These are phyloP conservation scores for Cutaneotrichosporon arboriforme DNA, from an alignment of 1,284 basidiomycete species.

Conservation along the genomic window DNA sequence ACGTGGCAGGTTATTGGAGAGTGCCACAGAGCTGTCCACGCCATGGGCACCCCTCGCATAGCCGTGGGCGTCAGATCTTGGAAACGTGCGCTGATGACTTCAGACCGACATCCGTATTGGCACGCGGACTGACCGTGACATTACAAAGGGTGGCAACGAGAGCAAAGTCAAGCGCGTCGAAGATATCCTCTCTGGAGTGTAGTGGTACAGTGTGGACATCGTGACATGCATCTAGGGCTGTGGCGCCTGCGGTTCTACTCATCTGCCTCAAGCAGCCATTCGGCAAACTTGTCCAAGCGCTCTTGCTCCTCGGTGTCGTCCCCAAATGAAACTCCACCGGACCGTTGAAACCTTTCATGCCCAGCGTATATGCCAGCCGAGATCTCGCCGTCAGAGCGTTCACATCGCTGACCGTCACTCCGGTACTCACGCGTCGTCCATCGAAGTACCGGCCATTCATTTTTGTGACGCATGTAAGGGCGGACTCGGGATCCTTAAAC, in stretches of 20 bases:
- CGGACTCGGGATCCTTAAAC: constrained; percentile 80
- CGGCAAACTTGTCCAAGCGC: constrained; percentile 77
- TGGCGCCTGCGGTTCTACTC: constrained; percentile 24
- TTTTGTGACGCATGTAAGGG: constrained; percentile 87
- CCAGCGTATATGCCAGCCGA: constrained; percentile 75
- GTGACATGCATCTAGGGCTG: not conserved
- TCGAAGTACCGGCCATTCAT: constrained; percentile 95
- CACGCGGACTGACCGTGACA: constrained; percentile 68
- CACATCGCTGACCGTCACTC: too few species aligned
- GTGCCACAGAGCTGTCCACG: constrained; percentile 82
- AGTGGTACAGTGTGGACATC: constrained; percentile 5
- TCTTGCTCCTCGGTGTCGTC: constrained; percentile 65
- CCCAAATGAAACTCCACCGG: constrained; percentile 49
- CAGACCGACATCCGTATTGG: constrained; percentile 90
- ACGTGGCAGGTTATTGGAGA: constrained; percentile 52
- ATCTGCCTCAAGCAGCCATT: constrained; percentile 61
- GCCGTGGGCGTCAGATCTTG: constrained; percentile 27
- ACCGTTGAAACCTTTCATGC: constrained; percentile 72
- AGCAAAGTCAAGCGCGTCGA: constrained; percentile 71
- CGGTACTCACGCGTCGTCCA: constrained; percentile 53
- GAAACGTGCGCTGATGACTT: not conserved
- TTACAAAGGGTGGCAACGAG: constrained; percentile 65
- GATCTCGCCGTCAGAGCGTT: constrained; percentile 50
- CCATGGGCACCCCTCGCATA: constrained; percentile 46
- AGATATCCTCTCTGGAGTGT: constrained; percentile 54